A percentile compares a stretch with the other conserved stretches of the same genome.
phyloP scores from a whole-genome alignment of 441 rosid species.

The Raphanus hybrid region DNA sequence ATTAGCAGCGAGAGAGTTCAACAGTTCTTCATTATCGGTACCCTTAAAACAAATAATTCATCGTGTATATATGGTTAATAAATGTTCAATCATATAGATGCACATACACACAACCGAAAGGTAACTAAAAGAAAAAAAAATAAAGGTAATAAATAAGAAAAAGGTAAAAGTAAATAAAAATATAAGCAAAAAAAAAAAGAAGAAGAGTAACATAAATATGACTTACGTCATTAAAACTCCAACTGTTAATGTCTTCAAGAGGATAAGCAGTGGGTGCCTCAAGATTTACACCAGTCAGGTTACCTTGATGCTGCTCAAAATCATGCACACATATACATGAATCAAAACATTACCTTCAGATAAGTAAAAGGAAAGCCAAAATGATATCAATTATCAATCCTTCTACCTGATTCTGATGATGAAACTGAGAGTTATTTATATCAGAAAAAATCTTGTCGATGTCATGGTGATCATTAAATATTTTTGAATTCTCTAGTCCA shows the following conservation, averaged over 20 bases:
- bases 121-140: not conserved
- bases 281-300: slow-evolving; percentile 2
- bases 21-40: not conserved
- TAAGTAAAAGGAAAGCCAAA: not conserved
- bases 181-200: not conserved
- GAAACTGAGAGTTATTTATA: slow-evolving; percentile 1
- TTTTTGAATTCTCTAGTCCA: not conserved
- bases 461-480: slow-evolving; percentile 4
- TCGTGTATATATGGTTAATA: not conserved
- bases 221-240: slow-evolving; percentile 25
- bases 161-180: not conserved
- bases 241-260: slow-evolving; percentile 1
- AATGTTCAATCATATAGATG: slow-evolving; percentile 13
- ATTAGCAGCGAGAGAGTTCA: not conserved
- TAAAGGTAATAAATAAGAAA: not conserved
- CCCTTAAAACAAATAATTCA: slow-evolving; percentile 4
- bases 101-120: not conserved
- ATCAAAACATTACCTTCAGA: slow-evolving; percentile 12
- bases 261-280: not conserved
- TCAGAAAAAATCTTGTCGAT: not conserved
- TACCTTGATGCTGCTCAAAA: slow-evolving; percentile 26
- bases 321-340: not conserved
- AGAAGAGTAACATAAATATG: slow-evolving; percentile 2
- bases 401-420: slow-evolving; percentile 23
- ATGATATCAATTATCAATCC: not conserved